Conservation (phyloP, 352 stramenopile species). For the Aphanomyces cochlioides region DNA sequence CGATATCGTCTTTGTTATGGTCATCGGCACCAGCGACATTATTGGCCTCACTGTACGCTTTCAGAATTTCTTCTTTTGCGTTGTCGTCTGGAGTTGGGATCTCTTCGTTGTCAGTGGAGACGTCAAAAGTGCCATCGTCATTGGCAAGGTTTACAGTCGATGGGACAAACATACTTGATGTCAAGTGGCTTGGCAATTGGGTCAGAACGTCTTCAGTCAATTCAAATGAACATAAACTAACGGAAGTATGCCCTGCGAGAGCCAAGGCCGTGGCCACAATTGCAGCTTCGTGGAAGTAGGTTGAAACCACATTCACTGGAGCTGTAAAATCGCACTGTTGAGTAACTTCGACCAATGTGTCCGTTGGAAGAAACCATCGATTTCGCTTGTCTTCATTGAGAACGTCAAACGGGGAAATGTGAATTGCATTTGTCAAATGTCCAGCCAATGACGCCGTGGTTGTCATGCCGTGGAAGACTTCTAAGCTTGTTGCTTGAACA, state of each 20-base stretch:
- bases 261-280: constrained; percentile 48
- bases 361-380: constrained; percentile 10
- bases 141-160: constrained; percentile 44
- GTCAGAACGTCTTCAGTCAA: constrained; percentile 40
- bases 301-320: constrained; percentile 46
- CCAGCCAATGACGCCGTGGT: not conserved
- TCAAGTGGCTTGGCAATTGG: constrained; percentile 40
- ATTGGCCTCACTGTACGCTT: not conserved
- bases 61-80: constrained; percentile 15
- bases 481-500: not conserved
- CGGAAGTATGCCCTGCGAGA: constrained; percentile 11
- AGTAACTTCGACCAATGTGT: not conserved
- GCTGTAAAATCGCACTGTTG: constrained; percentile 37
- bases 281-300: constrained; percentile 49
- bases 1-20: constrained; percentile 29
- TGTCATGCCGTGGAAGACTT: not conserved
- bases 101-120: constrained; percentile 36
- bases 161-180: constrained; percentile 45
- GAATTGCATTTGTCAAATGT: constrained; percentile 4
- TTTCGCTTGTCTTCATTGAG: constrained; percentile 12
- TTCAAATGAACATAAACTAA: constrained; percentile 25
- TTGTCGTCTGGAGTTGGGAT: constrained; percentile 17
- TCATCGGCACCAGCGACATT: not conserved
- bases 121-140: constrained; percentile 51
- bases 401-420: not conserved